Percentiles rank a stretch among this genome's conserved stretches.
Evolutionary conservation across 768 basidiomycete species (phyloP).

Genomic region (Termitomyces sp.): DNA sequence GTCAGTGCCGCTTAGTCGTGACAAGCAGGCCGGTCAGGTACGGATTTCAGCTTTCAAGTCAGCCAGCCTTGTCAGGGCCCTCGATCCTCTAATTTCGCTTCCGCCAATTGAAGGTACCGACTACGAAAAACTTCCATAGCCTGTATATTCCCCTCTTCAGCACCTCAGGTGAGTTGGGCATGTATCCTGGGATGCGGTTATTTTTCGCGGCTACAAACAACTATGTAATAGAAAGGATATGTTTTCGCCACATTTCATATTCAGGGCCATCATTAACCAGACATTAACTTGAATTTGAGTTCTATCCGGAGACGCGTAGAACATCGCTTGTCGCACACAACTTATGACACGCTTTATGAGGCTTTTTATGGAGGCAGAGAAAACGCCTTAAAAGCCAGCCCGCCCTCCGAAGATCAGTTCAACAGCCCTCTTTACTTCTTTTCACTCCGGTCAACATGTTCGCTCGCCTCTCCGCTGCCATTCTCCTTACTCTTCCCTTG

Average conservation of each 20-base stretch:
- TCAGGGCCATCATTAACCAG: background rate
- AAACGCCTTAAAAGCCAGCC: background rate
- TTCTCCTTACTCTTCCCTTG: conserved; percentile 3
- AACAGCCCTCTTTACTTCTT: background rate
- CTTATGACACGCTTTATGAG: background rate
- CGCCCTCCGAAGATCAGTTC: background rate
- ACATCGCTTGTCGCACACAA: no score
- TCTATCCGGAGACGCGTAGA: background rate
- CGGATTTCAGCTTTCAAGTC: background rate
- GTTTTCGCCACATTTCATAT: background rate
- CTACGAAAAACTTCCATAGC: no score
- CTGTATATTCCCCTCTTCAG: background rate
- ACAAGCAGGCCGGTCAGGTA: background rate
- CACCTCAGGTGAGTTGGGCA: background rate
- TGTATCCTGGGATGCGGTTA: background rate
- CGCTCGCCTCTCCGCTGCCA: conserved; percentile 3
- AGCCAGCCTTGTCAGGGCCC: background rate
- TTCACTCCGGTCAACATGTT: background rate
- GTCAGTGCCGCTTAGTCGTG: background rate
- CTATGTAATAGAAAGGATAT: background rate
- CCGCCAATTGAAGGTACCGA: background rate
- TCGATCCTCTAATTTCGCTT: background rate
- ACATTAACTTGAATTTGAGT: background rate
- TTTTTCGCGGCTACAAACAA: background rate
- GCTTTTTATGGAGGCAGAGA: background rate